Base-by-base conservation (phyloP, 164 flowering plant species). In the Annona squamosa region DNA sequence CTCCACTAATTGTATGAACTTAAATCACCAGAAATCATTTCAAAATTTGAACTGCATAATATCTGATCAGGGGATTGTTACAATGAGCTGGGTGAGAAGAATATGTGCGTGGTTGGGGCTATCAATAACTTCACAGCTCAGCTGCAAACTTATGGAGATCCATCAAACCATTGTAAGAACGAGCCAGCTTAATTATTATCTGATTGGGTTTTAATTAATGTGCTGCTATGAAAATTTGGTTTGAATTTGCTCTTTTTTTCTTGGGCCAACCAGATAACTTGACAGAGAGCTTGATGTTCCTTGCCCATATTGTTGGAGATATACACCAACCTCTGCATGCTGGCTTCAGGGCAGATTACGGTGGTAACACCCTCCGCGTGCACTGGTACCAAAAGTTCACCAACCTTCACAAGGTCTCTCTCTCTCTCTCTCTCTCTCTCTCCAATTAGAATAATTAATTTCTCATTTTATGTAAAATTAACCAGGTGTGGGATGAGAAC, bases 271-370 rank as follows among this genome's bases (percentile, higher is more conserved):
- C 93, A 91, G 98, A 93, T 85, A 92, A 91, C 73, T 86, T 90
- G 56, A 90, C 97, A 44, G 88, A 93, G 78, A 89, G 96, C 37
- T 89, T 93, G 26, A 81, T 93, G n/a, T 93, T 93, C 81, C 91
- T 92, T 46, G 87, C 96, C 73, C 96, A 91, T 79, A 85, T 85
- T 46, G 80, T 93, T 45, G 98, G 95, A 63, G 97, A 91, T 77
- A 84, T 91, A 48, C 97, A 92, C 79, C 97, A 92, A 46, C 74
- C 68, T 18, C 74, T 62, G 3, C 74, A 72, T 63, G 52, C 42
- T n/a, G 74, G 74, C 17, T 72, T 62, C 10, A 4, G 16, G 2
- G 52, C 26, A 6, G 74, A 72, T 44, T 7, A n/a, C 0, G 74
- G 74, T 9, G 74, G 74, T 72, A 61, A 72, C 74, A 46, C 13